Base-by-base conservation (phyloP, 768 basidiomycete genomes). In the Trametes villosa region DNA sequence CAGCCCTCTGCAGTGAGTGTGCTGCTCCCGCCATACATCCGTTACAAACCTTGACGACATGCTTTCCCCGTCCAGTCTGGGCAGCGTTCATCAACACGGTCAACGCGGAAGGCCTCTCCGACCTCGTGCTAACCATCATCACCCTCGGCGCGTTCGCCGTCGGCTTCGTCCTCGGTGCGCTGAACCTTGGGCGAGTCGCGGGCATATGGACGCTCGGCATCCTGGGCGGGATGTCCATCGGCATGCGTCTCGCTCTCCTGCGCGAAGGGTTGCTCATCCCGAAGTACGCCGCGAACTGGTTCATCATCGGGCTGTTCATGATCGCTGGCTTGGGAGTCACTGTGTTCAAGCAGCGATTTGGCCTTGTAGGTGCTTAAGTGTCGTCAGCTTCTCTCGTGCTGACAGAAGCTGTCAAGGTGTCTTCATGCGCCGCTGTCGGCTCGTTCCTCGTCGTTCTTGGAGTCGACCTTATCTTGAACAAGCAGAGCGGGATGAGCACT, bases 401-500 rank as follows among this genome's bases (percentile, higher is more conserved):
- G 36, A 55, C 31, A 20, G 38, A 31, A 29, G 20, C 26, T 36
- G 18, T 55, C 29, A 34, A 76, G 75, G 45, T 67, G 3, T 53
- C 71, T 2, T 47, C 79, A 36, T 85, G 82, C 53, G 78, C 86
- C n/a, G 83, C 86, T 1, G 72, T 77, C 22, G 88, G 88, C 31
- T 82, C 87, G 9, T 89, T 89, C 69, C 71, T 89, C 26, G 73
- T 77, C 15, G 79, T 68, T 29, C 77, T 89, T 9, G 86, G 80
- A 22, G 66, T 83, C 12, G 88, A 89, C 70, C 75, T 89, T 4
- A 69, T 80, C 47, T 53, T 87, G 50, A 78, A 87, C 60, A 75
- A 79, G 64, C 87, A 89, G 66, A 71, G 74, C 6, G 88, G 88
- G 6, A 79, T 88, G 78, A 86, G 86, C 65, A 74, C 81, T 22